Conservation (phyloP, 768 basidiomycete species). For the Chiua virens region DNA sequence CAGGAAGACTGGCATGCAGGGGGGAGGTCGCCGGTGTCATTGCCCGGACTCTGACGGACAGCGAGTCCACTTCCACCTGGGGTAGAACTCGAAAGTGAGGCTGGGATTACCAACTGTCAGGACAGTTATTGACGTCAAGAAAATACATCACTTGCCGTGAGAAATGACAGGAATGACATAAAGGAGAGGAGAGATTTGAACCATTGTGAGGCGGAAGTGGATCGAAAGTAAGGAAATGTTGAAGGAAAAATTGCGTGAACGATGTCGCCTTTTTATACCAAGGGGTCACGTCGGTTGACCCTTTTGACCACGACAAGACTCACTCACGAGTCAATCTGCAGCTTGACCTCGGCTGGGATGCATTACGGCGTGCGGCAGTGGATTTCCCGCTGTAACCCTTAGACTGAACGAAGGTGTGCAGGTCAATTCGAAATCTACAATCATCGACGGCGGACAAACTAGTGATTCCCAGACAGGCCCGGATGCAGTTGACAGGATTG, state of each 20-base stretch:
- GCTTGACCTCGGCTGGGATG: neutral
- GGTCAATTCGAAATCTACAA: too few relatives aligned
- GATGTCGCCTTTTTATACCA: neutral
- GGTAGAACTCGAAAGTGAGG: neutral
- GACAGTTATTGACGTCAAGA: neutral
- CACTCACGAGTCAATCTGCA: too few relatives aligned
- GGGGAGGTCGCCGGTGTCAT: conserved; percentile 10
- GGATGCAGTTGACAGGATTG: too few relatives aligned
- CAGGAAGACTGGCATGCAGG: conserved; percentile 21
- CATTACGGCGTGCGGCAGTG: neutral
- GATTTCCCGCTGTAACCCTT: neutral
- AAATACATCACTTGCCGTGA: conserved; percentile 8
- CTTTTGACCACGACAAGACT: too few relatives aligned
- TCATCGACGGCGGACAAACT: too few relatives aligned
- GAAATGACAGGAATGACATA: conserved; percentile 5
- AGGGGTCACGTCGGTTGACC: neutral
- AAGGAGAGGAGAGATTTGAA: conserved; percentile 22
- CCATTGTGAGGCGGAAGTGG: conserved; percentile 12
- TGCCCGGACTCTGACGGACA: conserved; percentile 15
- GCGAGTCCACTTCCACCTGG: conserved; percentile 13
- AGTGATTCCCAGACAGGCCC: too few relatives aligned
- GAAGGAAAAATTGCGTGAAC: neutral
- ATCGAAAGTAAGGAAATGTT: neutral
- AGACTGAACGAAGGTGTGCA: too few relatives aligned
- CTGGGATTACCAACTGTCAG: neutral